Conservation (phyloP, 441 rosid genomes). For the Euphorbia corollata region DNA sequence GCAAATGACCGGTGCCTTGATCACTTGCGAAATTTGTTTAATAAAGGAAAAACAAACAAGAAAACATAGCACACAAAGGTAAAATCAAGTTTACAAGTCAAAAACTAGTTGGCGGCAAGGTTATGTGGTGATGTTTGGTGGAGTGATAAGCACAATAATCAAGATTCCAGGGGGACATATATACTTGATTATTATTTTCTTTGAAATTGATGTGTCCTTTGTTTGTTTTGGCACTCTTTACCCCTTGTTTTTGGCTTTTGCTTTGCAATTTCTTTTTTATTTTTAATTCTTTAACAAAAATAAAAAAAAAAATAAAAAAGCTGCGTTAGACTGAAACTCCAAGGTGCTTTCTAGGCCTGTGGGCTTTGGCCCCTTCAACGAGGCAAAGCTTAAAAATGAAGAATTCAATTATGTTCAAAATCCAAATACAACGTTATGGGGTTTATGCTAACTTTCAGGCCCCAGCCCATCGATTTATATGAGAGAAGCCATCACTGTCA, state of each 20-base stretch:
- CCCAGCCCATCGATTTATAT: background rate
- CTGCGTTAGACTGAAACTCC: too few relatives aligned
- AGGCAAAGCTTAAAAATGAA: too few relatives aligned
- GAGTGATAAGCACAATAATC: conserved; percentile 3
- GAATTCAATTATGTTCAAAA: background rate
- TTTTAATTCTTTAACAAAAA: too few relatives aligned
- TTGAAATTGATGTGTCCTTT: background rate
- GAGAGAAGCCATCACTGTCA: too few relatives aligned
- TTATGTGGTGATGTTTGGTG: background rate
- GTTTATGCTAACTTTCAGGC: background rate
- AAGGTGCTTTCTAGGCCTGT: too few relatives aligned
- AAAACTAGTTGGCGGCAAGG: conserved; percentile 18
- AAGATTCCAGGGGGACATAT: background rate
- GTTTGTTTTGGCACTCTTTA: background rate
- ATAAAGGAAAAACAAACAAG: too few relatives aligned
- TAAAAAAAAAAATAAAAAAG: too few relatives aligned
- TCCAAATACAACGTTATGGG: conserved; percentile 3
- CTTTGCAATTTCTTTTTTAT: background rate
- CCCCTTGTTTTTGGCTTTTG: background rate
- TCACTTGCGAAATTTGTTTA: too few relatives aligned
- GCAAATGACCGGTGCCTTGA: too few relatives aligned
- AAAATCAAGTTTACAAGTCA: conserved; percentile 2
- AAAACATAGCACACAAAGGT: background rate
- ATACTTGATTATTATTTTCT: background rate
- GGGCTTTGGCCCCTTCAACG: background rate